Base-by-base conservation (phyloP, 371 early-diverging fungal species). In the Choanephora cucurbitarum region DNA sequence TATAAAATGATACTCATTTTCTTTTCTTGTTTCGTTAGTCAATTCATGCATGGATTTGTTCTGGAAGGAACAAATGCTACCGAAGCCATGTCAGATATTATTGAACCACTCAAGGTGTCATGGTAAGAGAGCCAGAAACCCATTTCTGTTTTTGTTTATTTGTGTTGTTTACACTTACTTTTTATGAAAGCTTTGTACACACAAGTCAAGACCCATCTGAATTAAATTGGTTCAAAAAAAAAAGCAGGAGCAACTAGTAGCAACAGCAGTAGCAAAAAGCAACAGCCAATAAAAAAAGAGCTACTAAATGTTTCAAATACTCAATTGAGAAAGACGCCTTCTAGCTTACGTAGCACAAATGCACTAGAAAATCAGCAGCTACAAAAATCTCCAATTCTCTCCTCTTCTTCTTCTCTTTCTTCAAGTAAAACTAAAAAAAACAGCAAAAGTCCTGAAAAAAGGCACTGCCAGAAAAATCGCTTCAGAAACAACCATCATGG, bases 51-150 rank as follows among this genome's bases (percentile, higher is more conserved):
- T 59, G 73, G 57, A 19, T 59, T 69, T 21, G 41, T 68, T 19
- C 52, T 72, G 46, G 69, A 72, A 59, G 69, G 69, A 32, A 28
- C 54, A 31, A 62, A 66, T 51, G 73, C 61, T 19, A 54, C 66
- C 37, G 37, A 56, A 41, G 57, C 40, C 24, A 66, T 69, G 69
- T 55, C 39, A 42, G 44, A 44, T 31, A 50, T 66, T 31, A 44
- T 58, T 15, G 15, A 32, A 19, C 21, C 24, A 39, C 22, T 19
- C 8, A n/a, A n/a, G n/a, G n/a, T n/a, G n/a, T n/a, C n/a, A n/a
- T n/a, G n/a, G n/a, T n/a, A n/a, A n/a, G n/a, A n/a, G n/a, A n/a
- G n/a, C n/a, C n/a, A n/a, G n/a, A n/a, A n/a, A n/a, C n/a, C n/a
- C n/a, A n/a, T n/a, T n/a, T n/a, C n/a, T n/a, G n/a, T n/a, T n/a